Evolutionary conservation across 148 eudicot genomes (phyloP), one percentile per base, ranked within the genome.

Genomic region (Chenopodium quinoa): DNA sequence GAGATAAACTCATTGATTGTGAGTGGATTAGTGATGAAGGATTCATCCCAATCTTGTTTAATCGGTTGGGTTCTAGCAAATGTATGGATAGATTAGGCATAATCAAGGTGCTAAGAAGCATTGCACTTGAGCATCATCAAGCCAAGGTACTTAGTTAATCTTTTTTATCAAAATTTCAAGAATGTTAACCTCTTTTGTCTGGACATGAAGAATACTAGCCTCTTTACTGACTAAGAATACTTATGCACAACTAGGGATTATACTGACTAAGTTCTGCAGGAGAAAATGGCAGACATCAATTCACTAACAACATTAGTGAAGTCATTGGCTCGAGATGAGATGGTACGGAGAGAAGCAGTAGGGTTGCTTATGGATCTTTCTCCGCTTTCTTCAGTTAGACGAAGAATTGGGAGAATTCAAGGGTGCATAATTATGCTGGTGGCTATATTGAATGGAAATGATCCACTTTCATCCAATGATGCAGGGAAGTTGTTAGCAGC

Each of bases 391-490:
- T 84, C 86, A 19, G 92, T 91, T 50, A 80, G 90, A 80, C 81
- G 95, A 79, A 87, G 92, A 80, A 88, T 92, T 25, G 99, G 98
- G 74, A 89, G 97, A 80, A 89, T 93, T 48, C 90, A 87, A 88
- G 99, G 99, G 50, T 92, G 97, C 78, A 90, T 93, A 65, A 83
- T 95, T 4, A 90, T 95, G 97, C 63, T 93, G 82, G 97, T 93
- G 29, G 82, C 99, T 64, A 91, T 92, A 44, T 66, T 87, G 9
- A 93, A 92, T 75, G 97, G 97, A 2, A 91, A 89, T 47, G 97
- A 93, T 87, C 84, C 85, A 69, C 78, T 82, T 23, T 91, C 95
- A 81, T 86, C 95, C 0, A 63, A 75, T 82, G 91, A 89, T 90
- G 97, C 99, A 9, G 89, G 78, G 47, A 89, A 79, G 81, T 73